A percentile compares a stretch with the other conserved stretches of the same genome.
phyloP scores from a whole-genome alignment of 2,329 filamentous ascomycete genomes.

The Venturia aucupariae region DNA sequence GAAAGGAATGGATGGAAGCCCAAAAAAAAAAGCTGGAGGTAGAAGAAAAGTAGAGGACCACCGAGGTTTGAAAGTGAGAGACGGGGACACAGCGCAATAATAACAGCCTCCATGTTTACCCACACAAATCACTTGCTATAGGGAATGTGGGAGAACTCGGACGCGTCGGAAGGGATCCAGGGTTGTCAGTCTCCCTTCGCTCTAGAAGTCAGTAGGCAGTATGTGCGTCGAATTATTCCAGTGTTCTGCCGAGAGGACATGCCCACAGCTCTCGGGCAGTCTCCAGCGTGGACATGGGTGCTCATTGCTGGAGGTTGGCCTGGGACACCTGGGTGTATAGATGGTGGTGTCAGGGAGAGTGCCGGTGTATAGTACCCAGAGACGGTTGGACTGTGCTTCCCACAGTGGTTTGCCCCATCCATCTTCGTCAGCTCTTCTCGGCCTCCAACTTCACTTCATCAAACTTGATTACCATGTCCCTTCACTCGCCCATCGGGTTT shows the following conservation, averaged over 20 bases:
- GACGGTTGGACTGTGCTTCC: not conserved
- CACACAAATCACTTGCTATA: not conserved
- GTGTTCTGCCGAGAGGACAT: not conserved
- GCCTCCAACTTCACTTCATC: conserved; percentile 8
- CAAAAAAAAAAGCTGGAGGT: not conserved
- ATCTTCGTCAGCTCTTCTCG: not conserved
- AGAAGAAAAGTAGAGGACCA: too few relatives aligned
- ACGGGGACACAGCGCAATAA: not conserved
- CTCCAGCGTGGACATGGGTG: not conserved
- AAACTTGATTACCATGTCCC: conserved; percentile 10
- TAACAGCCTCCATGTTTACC: not conserved
- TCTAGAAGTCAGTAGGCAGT: not conserved
- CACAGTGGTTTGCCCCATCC: not conserved
- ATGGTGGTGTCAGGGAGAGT: conserved; percentile 8
- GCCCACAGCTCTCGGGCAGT: not conserved
- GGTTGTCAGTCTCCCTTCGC: not conserved
- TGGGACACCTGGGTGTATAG: not conserved
- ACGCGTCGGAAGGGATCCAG: conserved; percentile 4
- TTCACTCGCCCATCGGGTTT: not conserved
- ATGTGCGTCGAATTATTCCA: not conserved
- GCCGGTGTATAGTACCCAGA: not conserved
- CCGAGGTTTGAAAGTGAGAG: too few relatives aligned
- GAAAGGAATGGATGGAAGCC: not conserved
- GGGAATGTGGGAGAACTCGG: not conserved
- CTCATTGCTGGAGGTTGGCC: not conserved